A percentile compares a stretch with the other conserved stretches of the same genome.
Evolutionary conservation across 2,329 filamentous ascomycete genomes (phyloP).

Genomic region (Stachybotrys chartarum): DNA sequence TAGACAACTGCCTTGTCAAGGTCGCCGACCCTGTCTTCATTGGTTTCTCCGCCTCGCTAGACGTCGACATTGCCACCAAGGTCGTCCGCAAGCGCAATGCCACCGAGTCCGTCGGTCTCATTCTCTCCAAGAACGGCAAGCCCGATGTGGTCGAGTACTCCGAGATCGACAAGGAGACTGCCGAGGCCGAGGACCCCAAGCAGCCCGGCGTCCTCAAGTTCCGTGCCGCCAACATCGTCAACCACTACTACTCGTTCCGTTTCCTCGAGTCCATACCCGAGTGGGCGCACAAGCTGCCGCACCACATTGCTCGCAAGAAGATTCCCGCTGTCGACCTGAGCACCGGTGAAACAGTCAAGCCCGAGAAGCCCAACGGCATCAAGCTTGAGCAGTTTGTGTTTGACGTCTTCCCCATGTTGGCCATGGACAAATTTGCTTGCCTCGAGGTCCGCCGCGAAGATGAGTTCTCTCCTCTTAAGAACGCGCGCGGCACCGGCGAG

Average conservation of each 20-base stretch:
- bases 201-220: conserved; percentile 82
- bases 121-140: conserved; percentile 89
- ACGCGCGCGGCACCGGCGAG: conserved; percentile 74
- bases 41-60: conserved; percentile 79
- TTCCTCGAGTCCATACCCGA: conserved; percentile 87
- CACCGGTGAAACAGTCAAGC: conserved; percentile 76
- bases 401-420: conserved; percentile 88
- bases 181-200: conserved; percentile 79
- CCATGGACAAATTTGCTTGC: conserved; percentile 84
- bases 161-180: conserved; percentile 85
- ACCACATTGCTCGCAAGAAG: conserved; percentile 98
- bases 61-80: conserved; percentile 96
- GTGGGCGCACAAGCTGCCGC: conserved; percentile 80
- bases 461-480: conserved; percentile 97
- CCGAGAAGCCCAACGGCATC: conserved; percentile 92
- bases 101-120: conserved; percentile 91
- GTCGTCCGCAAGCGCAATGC: conserved; percentile 98
- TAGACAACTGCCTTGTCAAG: conserved; percentile 98
- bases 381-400: conserved; percentile 99
- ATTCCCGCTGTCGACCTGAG: conserved; percentile 77
- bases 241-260: conserved; percentile 96
- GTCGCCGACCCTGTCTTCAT: conserved; percentile 97
- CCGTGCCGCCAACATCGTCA: conserved; percentile 97
- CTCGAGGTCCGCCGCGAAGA: conserved; percentile 96
- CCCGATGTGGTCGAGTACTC: conserved; percentile 98